Evolutionary conservation across 2,329 filamentous ascomycete species (phyloP).

Genomic region (Macroventuria anomochaeta): DNA sequence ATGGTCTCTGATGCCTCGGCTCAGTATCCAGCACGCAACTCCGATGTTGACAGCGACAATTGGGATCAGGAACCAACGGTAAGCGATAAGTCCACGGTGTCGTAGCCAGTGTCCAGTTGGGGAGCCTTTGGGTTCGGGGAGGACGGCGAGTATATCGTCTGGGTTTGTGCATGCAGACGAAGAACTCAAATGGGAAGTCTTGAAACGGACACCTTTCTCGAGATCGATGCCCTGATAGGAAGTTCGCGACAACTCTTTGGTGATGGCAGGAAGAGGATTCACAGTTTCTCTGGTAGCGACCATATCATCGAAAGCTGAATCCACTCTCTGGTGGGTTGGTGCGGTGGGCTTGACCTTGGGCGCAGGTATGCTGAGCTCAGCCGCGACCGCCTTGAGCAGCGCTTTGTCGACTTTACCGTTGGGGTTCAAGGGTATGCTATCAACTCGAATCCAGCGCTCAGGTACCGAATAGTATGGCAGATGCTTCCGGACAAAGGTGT

Average conservation of each 20-base stretch:
- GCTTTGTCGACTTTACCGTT: conserved; percentile 66
- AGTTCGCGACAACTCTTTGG: not conserved
- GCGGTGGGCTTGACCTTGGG: conserved; percentile 6
- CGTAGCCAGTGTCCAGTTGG: conserved; percentile 35
- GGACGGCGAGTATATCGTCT: conserved; percentile 9
- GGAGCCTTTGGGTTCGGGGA: conserved; percentile 23
- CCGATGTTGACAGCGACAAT: conserved; percentile 38
- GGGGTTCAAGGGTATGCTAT: conserved; percentile 57
- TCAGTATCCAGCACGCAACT: conserved; percentile 37
- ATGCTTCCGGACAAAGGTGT: conserved; percentile 50
- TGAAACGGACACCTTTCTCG: conserved; percentile 19
- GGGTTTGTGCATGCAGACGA: conserved; percentile 19
- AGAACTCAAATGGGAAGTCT: conserved; percentile 19
- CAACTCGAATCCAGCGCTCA: conserved; percentile 53
- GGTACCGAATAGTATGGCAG: conserved; percentile 65
- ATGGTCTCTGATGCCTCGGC: conserved; percentile 29
- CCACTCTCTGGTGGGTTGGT: conserved; percentile 2
- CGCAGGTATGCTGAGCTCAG: not conserved
- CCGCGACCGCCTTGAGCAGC: conserved; percentile 47
- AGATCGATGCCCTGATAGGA: conserved; percentile 6
- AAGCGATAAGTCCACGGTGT: conserved; percentile 41
- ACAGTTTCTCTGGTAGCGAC: conserved; percentile 11
- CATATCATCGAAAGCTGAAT: conserved; percentile 18
- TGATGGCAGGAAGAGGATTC: conserved; percentile 2
- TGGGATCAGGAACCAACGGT: conserved; percentile 40